Conservation (phyloP, 805 yeast species). For the Kluyveromyces starmeri region DNA sequence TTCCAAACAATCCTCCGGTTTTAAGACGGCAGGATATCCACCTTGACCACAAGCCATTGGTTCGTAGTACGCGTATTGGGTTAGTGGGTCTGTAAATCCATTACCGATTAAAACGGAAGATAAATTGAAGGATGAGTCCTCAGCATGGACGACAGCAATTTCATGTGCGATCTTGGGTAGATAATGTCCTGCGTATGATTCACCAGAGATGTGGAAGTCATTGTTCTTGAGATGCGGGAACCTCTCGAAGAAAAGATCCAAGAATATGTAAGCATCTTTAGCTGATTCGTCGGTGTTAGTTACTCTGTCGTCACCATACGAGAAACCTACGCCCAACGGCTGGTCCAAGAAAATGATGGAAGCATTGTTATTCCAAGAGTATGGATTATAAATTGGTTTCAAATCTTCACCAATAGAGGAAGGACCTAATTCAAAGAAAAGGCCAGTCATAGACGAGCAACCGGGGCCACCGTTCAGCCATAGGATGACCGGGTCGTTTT, state of each 20-base stretch:
- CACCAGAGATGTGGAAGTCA: slow-evolving; percentile 74
- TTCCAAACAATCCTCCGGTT: slow-evolving; percentile 56
- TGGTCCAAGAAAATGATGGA: slow-evolving; percentile 87
- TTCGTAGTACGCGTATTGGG: slow-evolving; percentile 69
- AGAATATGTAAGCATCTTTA: slow-evolving; percentile 75
- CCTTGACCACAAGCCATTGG: slow-evolving; percentile 95
- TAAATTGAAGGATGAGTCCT: slow-evolving; percentile 52
- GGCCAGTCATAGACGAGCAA: slow-evolving; percentile 83
- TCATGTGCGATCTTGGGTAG: slow-evolving; percentile 62
- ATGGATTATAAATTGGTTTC: slow-evolving; percentile 68
- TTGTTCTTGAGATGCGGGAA: slow-evolving; percentile 60
- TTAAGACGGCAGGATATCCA: slow-evolving; percentile 68
- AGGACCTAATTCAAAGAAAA: slow-evolving; percentile 89
- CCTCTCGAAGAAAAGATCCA: slow-evolving; percentile 72
- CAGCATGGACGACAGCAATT: slow-evolving; percentile 32
- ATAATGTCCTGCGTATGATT: slow-evolving; percentile 79
- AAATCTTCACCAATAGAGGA: slow-evolving; percentile 56
- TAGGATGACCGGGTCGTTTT: slow-evolving; percentile 71
- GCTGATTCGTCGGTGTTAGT: slow-evolving; percentile 75
- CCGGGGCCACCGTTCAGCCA: slow-evolving; percentile 98
- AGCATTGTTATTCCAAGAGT: slow-evolving; percentile 89
- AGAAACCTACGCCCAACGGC: slow-evolving; percentile 89
- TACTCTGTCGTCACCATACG: slow-evolving; percentile 59
- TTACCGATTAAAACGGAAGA: slow-evolving; percentile 84
- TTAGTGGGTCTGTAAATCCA: slow-evolving; percentile 80